Base-by-base conservation (phyloP, 2,329 filamentous ascomycete species). In the Fusarium sterilihyphosum region DNA sequence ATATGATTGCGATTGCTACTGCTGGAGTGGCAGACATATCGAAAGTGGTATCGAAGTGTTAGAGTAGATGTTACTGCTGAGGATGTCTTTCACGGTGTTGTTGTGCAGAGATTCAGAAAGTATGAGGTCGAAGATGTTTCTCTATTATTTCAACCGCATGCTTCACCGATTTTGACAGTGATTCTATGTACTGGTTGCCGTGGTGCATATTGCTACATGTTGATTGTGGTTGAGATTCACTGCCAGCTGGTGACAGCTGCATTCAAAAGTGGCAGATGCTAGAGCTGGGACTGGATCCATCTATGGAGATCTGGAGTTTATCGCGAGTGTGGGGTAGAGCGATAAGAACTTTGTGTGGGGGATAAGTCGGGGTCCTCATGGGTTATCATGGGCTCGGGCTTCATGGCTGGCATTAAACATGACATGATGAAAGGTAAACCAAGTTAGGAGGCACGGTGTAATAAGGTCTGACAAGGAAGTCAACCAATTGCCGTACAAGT, bases 1-100 rank as follows among this genome's bases (percentile, higher is more conserved):
- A 47, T 9, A 83, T 60, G 52, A 83, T 68, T 31, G 81, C 82
- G 13, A 84, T 79, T 11, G 66, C 69, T 31, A 71, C 73, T 9
- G 80, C 76, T 16, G 82, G 80, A 20, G 60, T 76, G 37, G 77
- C 58, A 26, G 77, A 61, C 80, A 83, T 83, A 20, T 56, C 52
- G 44, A 49, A 24, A 24, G 12, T 14, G 9, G 37, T 31, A 10
- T 6, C 33, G 46, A 12, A 47, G 8, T 46, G 20, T 12, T 35
- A 9, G 26, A 35, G 9, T 26, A 11, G 18, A 52, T 68, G 33
- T 40, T 52, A 29, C 20, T 37, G 41, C 41, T 35, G 31, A 44
- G 24, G 54, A 12, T 53, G 56, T 56, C 41, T 63, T 29, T 67
- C 46, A 61, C 46, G 41, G 20, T 29, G 50, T 37, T 49, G 14